A percentile compares a stretch with the other conserved stretches of the same genome.
These are phyloP conservation scores for Nicotiana attenuata DNA, from an alignment of 257 asterid species.

Conservation along the genomic window DNA sequence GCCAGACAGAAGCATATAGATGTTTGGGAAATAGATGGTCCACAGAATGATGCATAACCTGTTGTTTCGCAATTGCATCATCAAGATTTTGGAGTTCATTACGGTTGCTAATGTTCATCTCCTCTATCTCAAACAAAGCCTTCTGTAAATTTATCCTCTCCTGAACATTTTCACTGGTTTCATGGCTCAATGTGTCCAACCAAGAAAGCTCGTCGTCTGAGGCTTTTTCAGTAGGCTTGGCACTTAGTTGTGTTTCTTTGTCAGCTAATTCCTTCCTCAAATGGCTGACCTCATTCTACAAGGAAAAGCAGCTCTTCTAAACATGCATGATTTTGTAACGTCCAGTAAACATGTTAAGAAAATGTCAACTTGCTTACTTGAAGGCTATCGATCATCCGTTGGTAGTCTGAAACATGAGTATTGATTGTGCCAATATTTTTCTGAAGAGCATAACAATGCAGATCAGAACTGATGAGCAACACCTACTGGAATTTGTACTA, in stretches of 20 bases:
- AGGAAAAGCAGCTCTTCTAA: slow-evolving; percentile 5
- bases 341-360: slow-evolving; percentile 5
- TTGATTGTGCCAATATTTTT: slow-evolving; percentile 79
- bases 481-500: not conserved
- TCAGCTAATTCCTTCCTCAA: slow-evolving; percentile 82
- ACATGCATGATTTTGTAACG: not conserved
- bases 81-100: slow-evolving; percentile 85
- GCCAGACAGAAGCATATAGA: not conserved
- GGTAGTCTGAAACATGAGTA: slow-evolving; percentile 84
- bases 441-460: slow-evolving; percentile 40
- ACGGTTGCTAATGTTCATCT: slow-evolving; percentile 80
- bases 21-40: not conserved
- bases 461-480: slow-evolving; percentile 18
- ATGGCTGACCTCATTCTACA: slow-evolving; percentile 77
- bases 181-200: slow-evolving; percentile 75
- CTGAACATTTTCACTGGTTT: slow-evolving; percentile 91
- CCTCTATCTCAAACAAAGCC: slow-evolving; percentile 87
- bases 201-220: slow-evolving; percentile 63
- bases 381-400: slow-evolving; percentile 87
- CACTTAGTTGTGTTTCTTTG: slow-evolving; percentile 71
- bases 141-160: slow-evolving; percentile 92
- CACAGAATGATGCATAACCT: slow-evolving; percentile 36
- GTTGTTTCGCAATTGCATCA: slow-evolving; percentile 74
- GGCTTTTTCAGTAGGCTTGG: slow-evolving; percentile 69
- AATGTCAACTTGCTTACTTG: slow-evolving; percentile 28